Evolutionary conservation across 768 basidiomycete genomes (phyloP).

Genomic region (Rhodotorula sphaerocarpa): DNA sequence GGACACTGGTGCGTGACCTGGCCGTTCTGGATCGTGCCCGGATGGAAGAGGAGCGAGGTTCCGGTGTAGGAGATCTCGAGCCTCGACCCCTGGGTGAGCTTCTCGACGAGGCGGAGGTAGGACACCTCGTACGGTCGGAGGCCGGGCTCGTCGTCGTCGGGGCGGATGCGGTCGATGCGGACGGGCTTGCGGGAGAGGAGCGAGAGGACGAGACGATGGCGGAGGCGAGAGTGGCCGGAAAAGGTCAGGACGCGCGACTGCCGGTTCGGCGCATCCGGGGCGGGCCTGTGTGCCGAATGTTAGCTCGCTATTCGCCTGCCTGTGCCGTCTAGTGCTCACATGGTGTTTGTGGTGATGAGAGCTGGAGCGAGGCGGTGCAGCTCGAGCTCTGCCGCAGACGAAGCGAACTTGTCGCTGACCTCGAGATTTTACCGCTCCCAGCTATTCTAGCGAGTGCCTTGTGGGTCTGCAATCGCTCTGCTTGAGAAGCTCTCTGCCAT

Average conservation of each 20-base stretch:
- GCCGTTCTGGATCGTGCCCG: conserved; percentile 83
- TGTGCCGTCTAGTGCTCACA: too few relatives aligned
- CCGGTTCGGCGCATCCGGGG: neutral
- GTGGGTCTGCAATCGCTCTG: too few relatives aligned
- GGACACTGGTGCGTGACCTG: conserved; percentile 76
- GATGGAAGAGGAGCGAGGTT: conserved; percentile 85
- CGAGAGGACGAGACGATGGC: conserved; percentile 78
- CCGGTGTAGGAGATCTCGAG: conserved; percentile 96
- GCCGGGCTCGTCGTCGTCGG: conserved; percentile 90
- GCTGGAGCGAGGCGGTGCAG: too few relatives aligned
- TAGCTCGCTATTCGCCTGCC: neutral
- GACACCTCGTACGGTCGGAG: conserved; percentile 90
- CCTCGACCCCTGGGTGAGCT: conserved; percentile 82
- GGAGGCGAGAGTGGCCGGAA: conserved; percentile 66
- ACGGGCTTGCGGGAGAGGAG: conserved; percentile 79
- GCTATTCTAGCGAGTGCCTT: too few relatives aligned
- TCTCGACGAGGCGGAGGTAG: conserved; percentile 75
- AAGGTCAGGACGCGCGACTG: conserved; percentile 41
- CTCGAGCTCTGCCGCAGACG: too few relatives aligned
- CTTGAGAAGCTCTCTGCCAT: too few relatives aligned
- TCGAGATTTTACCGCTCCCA: too few relatives aligned
- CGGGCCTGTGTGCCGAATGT: neutral
- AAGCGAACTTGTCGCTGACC: too few relatives aligned
- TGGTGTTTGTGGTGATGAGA: too few relatives aligned
- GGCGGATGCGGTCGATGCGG: conserved; percentile 75